Evolutionary conservation across 805 yeast genomes (phyloP), one percentile per base, ranked within the genome.

Genomic region (Hanseniaspora clermontiae): DNA sequence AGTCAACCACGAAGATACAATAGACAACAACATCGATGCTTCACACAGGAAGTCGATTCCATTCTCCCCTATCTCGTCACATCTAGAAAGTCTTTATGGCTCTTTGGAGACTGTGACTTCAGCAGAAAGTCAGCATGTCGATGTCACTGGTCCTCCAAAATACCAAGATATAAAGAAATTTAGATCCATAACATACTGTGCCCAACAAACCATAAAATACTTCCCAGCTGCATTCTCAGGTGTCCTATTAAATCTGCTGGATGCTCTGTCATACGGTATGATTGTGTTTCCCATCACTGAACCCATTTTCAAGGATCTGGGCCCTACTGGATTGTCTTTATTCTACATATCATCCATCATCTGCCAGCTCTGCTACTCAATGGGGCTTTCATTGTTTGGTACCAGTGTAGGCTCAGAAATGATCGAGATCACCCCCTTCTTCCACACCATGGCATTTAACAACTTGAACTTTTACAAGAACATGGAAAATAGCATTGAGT

Each of bases 401-500:
- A 77, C 89, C 1, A 96, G 95, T n/a, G 81, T 91, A 46, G 98
- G 98, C 1, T 86, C 96, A 3, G 97, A 93, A 70, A 93, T 93
- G 98, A 93, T 93, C 61, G 98, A 93, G 68, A 88, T 93, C n/a
- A 95, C 96, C 1, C 98, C 98, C 1, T 93, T 93, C 68, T 91
- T 91, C 74, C 98, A 93, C 65, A 77, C 95, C 2, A 90, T 93
- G 95, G 97, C 97, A 0, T 73, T 78, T 31, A 73, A 83, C 14
- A 82, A 93, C 50, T 73, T 83, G 67, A 66, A 69, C 2, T 49
- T 64, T 1, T 49, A 68, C 43, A 64, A 67, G 12, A 64, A 61
- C 5, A 73, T 75, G 24, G 29, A 24, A 9, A 15, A 5, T 7
- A 73, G 87, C 63, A 83, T 83, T 9, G 76, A 70, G 11, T 72